These are phyloP conservation scores for Trichoderma virens DNA, from an alignment of 495 filamentous ascomycete genomes.

Conservation along the genomic window DNA sequence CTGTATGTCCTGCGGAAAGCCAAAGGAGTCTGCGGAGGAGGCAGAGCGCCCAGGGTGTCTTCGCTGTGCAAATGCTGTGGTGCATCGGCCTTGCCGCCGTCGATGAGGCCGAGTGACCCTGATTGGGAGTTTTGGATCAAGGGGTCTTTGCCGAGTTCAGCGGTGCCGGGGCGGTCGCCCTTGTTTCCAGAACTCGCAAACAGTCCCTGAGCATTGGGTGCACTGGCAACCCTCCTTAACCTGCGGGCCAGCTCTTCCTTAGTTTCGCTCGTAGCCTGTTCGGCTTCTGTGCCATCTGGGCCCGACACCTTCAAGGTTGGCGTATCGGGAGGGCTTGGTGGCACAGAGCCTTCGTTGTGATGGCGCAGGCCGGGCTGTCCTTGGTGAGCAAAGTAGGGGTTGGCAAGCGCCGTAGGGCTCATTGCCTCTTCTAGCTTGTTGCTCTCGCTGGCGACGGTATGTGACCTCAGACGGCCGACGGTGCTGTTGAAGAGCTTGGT, in stretches of 20 bases:
- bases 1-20: conserved; percentile 94
- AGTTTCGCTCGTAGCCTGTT: conserved; percentile 66
- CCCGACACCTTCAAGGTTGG: conserved; percentile 67
- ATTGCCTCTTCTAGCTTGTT: conserved; percentile 80
- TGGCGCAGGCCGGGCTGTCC: conserved; percentile 87
- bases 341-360: conserved; percentile 91
- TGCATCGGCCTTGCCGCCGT: conserved; percentile 26
- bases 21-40: conserved; percentile 44
- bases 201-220: conserved; percentile 91
- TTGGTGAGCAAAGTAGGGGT: conserved; percentile 96
- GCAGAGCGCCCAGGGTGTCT: conserved; percentile 38
- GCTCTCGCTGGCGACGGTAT: conserved; percentile 89
- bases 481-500: conserved; percentile 68
- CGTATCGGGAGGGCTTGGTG: conserved; percentile 91
- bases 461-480: conserved; percentile 68
- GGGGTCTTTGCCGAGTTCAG: conserved; percentile 72
- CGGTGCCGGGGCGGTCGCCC: conserved; percentile 66
- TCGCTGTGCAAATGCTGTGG: conserved; percentile 16
- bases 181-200: conserved; percentile 55
- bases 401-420: conserved; percentile 89
- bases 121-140: conserved; percentile 50
- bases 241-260: conserved; percentile 93
- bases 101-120: conserved; percentile 47
- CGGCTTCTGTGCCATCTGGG: conserved; percentile 42
- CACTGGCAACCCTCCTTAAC: conserved; percentile 85